Evolutionary conservation across 2,329 filamentous ascomycete genomes (phyloP).

Genomic region (Pestalotiopsis sp.): DNA sequence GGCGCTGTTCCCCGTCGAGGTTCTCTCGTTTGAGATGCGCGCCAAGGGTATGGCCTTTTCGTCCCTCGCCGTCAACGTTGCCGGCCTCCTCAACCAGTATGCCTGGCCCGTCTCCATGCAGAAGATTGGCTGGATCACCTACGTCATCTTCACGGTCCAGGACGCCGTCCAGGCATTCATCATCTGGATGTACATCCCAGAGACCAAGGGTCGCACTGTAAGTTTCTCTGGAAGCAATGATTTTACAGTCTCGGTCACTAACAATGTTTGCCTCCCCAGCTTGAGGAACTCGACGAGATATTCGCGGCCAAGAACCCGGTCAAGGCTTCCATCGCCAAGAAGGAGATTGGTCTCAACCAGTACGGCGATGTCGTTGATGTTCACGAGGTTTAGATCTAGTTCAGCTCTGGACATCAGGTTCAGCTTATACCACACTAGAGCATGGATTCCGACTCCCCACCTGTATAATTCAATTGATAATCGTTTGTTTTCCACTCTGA

Average conservation of each 20-base stretch:
- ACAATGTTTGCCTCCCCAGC: constrained; percentile 15
- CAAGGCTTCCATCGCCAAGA: constrained; percentile 41
- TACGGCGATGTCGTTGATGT: constrained; percentile 25
- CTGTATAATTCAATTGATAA: background rate
- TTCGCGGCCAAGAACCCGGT: constrained; percentile 40
- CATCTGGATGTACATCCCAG: constrained; percentile 51
- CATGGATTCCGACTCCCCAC: background rate
- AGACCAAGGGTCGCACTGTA: constrained; percentile 47
- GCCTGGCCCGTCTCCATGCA: constrained; percentile 46
- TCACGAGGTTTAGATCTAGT: constrained; percentile 13
- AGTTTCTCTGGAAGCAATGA: background rate
- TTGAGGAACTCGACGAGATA: constrained; percentile 53
- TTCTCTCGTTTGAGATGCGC: constrained; percentile 48
- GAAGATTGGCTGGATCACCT: constrained; percentile 52
- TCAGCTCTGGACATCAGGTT: background rate
- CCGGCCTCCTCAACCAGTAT: constrained; percentile 46
- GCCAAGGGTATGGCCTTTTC: constrained; percentile 52
- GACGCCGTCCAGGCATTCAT: constrained; percentile 39
- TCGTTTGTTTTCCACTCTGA: background rate
- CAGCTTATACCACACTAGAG: background rate
- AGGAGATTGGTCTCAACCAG: constrained; percentile 34
- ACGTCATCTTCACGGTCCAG: constrained; percentile 50
- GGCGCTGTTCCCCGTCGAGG: constrained; percentile 49
- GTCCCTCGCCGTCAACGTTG: constrained; percentile 42
- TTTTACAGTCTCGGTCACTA: background rate